Percentiles rank a stretch among this genome's conserved stretches.
These are phyloP conservation scores for Rhodocollybia butyracea DNA, from an alignment of 768 basidiomycete genomes.

Conservation along the genomic window DNA sequence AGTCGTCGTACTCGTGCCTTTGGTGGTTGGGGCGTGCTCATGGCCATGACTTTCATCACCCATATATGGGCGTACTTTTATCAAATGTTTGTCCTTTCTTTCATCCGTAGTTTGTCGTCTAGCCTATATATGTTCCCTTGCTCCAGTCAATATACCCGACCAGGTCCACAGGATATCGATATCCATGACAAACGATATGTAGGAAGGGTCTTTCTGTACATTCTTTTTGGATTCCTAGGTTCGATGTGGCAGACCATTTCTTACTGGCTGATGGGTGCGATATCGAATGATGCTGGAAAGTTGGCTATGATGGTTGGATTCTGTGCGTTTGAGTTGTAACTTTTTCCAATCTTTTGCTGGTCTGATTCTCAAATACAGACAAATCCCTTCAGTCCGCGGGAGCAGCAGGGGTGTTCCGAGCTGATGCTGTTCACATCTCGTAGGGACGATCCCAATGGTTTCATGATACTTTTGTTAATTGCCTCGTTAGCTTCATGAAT, in stretches of 20 bases:
- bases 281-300: too few relatives aligned
- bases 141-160: constrained; percentile 34
- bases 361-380: too few relatives aligned
- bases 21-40: constrained; percentile 68
- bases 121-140: constrained; percentile 13
- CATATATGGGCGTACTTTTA: constrained; percentile 79
- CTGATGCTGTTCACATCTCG: constrained; percentile 61
- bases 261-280: constrained; percentile 82
- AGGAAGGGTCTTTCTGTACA: too few relatives aligned
- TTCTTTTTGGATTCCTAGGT: constrained; percentile 73
- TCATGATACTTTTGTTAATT: too few relatives aligned
- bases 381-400: constrained; percentile 78
- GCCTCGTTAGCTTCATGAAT: constrained; percentile 44
- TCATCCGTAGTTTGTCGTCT: background rate
- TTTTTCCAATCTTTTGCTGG: too few relatives aligned
- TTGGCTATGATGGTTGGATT: too few relatives aligned
- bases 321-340: too few relatives aligned
- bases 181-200: constrained; percentile 53
- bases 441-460: too few relatives aligned
- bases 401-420: constrained; percentile 69
- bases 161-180: constrained; percentile 46
- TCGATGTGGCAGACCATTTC: constrained; percentile 83
- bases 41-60: constrained; percentile 62
- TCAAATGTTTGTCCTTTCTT: constrained; percentile 47
- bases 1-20: too few relatives aligned